Conservation (phyloP, 768 basidiomycete species). For the Pholiota conissans region DNA sequence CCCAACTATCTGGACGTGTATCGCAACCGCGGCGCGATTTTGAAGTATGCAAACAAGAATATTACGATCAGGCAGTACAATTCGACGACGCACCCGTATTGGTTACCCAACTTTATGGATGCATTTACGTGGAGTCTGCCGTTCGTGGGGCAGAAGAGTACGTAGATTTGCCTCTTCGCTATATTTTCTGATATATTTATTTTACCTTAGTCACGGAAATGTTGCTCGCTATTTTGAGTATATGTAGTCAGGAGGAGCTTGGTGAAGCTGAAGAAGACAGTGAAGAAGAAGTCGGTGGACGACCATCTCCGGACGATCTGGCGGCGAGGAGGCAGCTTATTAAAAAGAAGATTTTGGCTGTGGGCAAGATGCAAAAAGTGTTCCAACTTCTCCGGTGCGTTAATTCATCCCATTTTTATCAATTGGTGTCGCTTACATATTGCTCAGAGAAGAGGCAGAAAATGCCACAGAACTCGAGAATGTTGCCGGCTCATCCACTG, state of each 20-base stretch:
- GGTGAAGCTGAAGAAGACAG: slow-evolving; percentile 51
- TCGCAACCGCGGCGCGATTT: slow-evolving; percentile 93
- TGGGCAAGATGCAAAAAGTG: slow-evolving; percentile 94
- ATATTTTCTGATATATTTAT: neutral
- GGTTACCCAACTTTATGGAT: slow-evolving; percentile 97
- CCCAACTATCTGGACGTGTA: slow-evolving; percentile 97
- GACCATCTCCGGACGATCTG: slow-evolving; percentile 41
- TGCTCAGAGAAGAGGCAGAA: slow-evolving; percentile 72
- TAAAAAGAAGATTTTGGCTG: slow-evolving; percentile 98
- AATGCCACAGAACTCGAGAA: slow-evolving; percentile 67
- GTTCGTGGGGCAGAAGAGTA: slow-evolving; percentile 96
- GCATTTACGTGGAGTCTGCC: slow-evolving; percentile 98
- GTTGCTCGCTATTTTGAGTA: slow-evolving; percentile 91
- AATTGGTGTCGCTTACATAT: neutral
- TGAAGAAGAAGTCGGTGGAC: slow-evolving; percentile 33
- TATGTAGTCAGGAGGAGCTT: slow-evolving; percentile 93
- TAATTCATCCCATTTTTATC: neutral
- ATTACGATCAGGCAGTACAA: slow-evolving; percentile 94
- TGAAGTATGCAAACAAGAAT: slow-evolving; percentile 96
- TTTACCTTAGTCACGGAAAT: slow-evolving; percentile 88
- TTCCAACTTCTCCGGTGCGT: slow-evolving; percentile 92
- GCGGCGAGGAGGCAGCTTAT: slow-evolving; percentile 84
- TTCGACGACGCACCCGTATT: slow-evolving; percentile 82
- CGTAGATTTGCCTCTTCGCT: slow-evolving; percentile 28
- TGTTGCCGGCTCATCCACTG: slow-evolving; percentile 23